These are phyloP conservation scores for Pigoraptor vietnamica DNA, from an alignment of 78 protist species.

Conservation along the genomic window DNA sequence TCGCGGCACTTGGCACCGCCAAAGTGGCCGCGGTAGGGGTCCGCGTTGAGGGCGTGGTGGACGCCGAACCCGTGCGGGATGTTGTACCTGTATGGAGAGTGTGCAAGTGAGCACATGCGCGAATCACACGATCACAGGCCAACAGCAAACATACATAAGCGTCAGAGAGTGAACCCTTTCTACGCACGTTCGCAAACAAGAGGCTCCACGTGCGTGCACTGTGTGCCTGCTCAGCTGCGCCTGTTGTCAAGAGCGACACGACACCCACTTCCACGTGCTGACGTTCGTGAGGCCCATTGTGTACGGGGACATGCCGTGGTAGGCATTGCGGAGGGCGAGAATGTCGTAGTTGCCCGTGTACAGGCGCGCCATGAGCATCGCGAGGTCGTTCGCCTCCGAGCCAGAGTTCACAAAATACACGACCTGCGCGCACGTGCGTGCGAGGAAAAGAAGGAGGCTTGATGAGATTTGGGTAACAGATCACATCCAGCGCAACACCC, in stretches of 20 bases:
- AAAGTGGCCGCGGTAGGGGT: not conserved
- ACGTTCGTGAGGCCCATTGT: not conserved
- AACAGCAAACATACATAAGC: too few relatives aligned
- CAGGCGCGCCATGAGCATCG: conserved; percentile 57
- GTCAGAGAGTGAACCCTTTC: too few relatives aligned
- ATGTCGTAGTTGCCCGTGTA: conserved; percentile 34
- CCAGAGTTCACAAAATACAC: conserved; percentile 72
- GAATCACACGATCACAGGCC: too few relatives aligned
- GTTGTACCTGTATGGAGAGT: not conserved
- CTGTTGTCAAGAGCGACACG: too few relatives aligned
- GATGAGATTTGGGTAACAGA: not conserved
- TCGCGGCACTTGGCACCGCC: not conserved
- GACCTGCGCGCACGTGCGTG: not conserved
- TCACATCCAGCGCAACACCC: too few relatives aligned
- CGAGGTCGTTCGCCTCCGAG: conserved; percentile 85
- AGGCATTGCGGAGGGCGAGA: conserved; percentile 36
- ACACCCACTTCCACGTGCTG: conserved; percentile 17
- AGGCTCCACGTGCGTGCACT: too few relatives aligned
- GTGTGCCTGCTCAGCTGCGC: too few relatives aligned
- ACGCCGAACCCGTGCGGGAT: not conserved
- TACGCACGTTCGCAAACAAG: too few relatives aligned
- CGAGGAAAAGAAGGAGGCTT: not conserved
- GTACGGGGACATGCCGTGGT: conserved; percentile 60
- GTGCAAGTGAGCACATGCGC: not conserved
- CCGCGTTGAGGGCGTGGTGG: not conserved